A percentile compares a stretch with the other conserved stretches of the same genome.
These are phyloP conservation scores for Magnaporthiopsis rhizophila DNA, from an alignment of 2,329 filamentous ascomycete genomes.

Conservation along the genomic window DNA sequence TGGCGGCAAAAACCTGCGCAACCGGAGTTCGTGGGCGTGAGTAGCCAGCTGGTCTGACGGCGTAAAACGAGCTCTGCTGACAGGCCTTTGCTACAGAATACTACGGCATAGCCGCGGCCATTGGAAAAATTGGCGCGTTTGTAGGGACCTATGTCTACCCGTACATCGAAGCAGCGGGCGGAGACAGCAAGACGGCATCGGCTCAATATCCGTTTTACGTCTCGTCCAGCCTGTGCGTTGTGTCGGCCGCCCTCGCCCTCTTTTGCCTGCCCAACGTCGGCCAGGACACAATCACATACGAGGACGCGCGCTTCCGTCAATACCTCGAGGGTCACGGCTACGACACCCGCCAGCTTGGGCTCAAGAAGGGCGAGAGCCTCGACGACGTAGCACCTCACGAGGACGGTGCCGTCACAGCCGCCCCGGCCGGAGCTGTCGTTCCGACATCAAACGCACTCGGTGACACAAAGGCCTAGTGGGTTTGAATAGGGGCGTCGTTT, in stretches of 20 bases:
- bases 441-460: background rate
- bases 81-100: conserved; percentile 35
- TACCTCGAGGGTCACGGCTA: conserved; percentile 70
- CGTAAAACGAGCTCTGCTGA: too few species aligned
- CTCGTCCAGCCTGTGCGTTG: conserved; percentile 66
- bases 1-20: conserved; percentile 81
- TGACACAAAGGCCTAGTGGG: background rate
- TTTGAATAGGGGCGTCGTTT: too few species aligned
- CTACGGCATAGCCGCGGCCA: conserved; percentile 63
- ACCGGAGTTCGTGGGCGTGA: conserved; percentile 69
- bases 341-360: conserved; percentile 53
- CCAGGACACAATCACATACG: conserved; percentile 75
- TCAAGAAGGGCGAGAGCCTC: conserved; percentile 26
- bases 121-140: conserved; percentile 75
- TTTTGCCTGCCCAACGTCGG: conserved; percentile 68
- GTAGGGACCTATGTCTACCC: conserved; percentile 79
- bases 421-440: background rate
- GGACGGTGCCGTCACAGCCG: conserved; percentile 2
- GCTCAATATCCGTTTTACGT: conserved; percentile 90
- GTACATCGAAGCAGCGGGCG: conserved; percentile 57
- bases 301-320: conserved; percentile 67
- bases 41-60: background rate
- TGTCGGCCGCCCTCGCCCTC: conserved; percentile 58
- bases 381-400: conserved; percentile 15
- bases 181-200: conserved; percentile 40